These are phyloP conservation scores for Hippophae gyantsensis DNA, from an alignment of 306 rosid genomes.

Conservation along the genomic window DNA sequence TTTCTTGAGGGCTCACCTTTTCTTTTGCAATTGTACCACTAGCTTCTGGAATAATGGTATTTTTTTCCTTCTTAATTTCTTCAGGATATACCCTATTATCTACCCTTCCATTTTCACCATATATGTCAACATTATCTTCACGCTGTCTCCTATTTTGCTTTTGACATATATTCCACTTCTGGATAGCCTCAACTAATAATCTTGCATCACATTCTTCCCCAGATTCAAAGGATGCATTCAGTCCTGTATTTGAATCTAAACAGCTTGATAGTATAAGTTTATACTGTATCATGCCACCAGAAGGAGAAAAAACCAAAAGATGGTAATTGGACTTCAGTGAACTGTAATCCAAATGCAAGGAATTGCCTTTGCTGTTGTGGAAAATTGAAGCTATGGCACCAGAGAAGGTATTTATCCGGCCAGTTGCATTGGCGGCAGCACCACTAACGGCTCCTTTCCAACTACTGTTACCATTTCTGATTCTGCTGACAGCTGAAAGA, in stretches of 20 bases:
- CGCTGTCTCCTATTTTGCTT: conserved; percentile 55
- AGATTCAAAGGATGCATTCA: conserved; percentile 40
- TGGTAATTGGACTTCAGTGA: conserved; percentile 49
- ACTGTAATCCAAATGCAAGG: conserved; percentile 35
- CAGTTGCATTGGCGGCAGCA: conserved; percentile 93
- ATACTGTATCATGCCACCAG: conserved; percentile 79
- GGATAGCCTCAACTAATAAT: conserved; percentile 73
- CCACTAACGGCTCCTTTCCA: conserved; percentile 89
- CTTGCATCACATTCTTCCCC: conserved; percentile 51
- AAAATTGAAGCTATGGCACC: conserved; percentile 86
- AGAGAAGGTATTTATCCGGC: conserved; percentile 46
- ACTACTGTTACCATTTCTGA: conserved; percentile 70
- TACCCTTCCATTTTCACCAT: conserved; percentile 72
- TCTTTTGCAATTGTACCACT: conserved; percentile 30
- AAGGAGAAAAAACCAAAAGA: conserved; percentile 74
- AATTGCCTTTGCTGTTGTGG: conserved; percentile 44
- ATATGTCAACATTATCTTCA: conserved; percentile 73
- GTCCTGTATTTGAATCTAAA: conserved; percentile 35
- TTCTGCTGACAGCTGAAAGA: conserved; percentile 74
- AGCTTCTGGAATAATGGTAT: conserved; percentile 29
- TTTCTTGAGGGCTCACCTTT: conserved; percentile 44
- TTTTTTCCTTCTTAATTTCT: conserved; percentile 36
- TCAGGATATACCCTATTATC: conserved; percentile 55
- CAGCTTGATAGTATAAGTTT: conserved; percentile 37
- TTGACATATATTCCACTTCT: conserved; percentile 87